Conservation (phyloP, 2,329 filamentous ascomycete genomes). For the Colletotrichum neosansevieriae region DNA sequence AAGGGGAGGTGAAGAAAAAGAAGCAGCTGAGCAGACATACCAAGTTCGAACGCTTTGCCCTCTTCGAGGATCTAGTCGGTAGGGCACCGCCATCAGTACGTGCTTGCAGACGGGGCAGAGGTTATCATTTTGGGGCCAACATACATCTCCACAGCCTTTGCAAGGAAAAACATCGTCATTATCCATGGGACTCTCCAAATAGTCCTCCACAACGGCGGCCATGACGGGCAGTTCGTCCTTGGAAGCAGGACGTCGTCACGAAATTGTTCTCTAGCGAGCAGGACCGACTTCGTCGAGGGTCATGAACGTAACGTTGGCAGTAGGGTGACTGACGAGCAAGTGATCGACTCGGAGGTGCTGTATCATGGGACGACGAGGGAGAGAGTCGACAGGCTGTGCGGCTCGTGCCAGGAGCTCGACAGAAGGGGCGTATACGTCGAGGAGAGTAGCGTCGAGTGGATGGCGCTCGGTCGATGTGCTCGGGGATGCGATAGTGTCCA, state of each 20-base stretch:
- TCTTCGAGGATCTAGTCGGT: slow-evolving; percentile 88
- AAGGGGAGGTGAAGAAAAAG: slow-evolving; percentile 2
- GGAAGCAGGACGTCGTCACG: slow-evolving; percentile 30
- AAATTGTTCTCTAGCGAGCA: slow-evolving; percentile 32
- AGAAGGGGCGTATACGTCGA: slow-evolving; percentile 30
- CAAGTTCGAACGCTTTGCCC: slow-evolving; percentile 97
- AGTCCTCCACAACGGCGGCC: slow-evolving; percentile 69
- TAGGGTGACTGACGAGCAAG: slow-evolving; percentile 20
- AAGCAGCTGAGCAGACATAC: slow-evolving; percentile 63
- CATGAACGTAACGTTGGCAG: slow-evolving; percentile 34
- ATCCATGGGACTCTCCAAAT: slow-evolving; percentile 76
- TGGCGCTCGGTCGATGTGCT: slow-evolving; percentile 36
- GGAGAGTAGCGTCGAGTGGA: slow-evolving; percentile 25
- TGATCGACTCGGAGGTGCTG: slow-evolving; percentile 21
- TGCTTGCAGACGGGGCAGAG: slow-evolving; percentile 32
- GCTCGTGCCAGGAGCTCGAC: slow-evolving; percentile 36
- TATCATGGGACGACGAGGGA: slow-evolving; percentile 34
- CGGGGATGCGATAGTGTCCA: slow-evolving; percentile 27
- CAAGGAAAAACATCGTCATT: slow-evolving; percentile 88
- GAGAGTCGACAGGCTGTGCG: slow-evolving; percentile 34
- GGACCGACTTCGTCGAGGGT: slow-evolving; percentile 19
- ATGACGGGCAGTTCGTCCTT: slow-evolving; percentile 49
- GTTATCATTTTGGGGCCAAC: slow-evolving; percentile 43
- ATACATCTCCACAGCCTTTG: slow-evolving; percentile 92
- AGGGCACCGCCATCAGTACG: slow-evolving; percentile 38